Percentiles rank a stretch among this genome's conserved stretches.
phyloP scores from a whole-genome alignment of 768 basidiomycete genomes.

The Naematelia encephala region DNA sequence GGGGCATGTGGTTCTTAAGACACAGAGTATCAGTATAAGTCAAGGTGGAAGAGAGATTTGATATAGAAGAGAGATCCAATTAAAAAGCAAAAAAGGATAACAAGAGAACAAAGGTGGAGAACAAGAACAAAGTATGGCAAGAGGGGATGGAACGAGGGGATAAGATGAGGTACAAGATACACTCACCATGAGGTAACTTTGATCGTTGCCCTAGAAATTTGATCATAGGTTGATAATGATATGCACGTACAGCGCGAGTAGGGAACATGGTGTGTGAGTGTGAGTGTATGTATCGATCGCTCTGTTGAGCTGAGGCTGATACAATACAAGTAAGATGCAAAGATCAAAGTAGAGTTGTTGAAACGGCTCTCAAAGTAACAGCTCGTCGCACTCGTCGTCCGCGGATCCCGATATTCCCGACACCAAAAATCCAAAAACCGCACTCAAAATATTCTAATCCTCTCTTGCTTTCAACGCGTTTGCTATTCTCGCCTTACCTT shows the following conservation, averaged over 20 bases:
- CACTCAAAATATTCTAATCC: slow-evolving; percentile 6
- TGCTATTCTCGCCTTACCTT: too few species aligned
- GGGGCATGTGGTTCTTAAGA: slow-evolving; percentile 48
- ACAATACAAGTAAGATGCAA: too few species aligned
- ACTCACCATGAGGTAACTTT: slow-evolving; percentile 30
- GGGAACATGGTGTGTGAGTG: slow-evolving; percentile 11
- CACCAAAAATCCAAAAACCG: slow-evolving; percentile 1
- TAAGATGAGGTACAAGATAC: too few species aligned
- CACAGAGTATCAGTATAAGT: background rate
- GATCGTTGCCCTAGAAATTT: slow-evolving; percentile 46
- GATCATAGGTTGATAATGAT: slow-evolving; percentile 46
- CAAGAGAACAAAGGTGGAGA: too few species aligned
- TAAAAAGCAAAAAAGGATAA: too few species aligned
- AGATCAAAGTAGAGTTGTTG: too few species aligned
- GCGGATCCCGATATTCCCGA: background rate
- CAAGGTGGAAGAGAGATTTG: background rate
- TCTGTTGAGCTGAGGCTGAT: too few species aligned
- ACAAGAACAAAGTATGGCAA: too few species aligned
- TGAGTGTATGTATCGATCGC: slow-evolving; percentile 4
- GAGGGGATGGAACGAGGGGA: too few species aligned
- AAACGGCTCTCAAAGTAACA: too few species aligned
- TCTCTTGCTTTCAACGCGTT: background rate
- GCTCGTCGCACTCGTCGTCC: background rate
- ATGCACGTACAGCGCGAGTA: slow-evolving; percentile 19
- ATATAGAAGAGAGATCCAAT: background rate